Evolutionary conservation across 257 asterid species (phyloP).

Genomic region (Leptodermis oblonga): DNA sequence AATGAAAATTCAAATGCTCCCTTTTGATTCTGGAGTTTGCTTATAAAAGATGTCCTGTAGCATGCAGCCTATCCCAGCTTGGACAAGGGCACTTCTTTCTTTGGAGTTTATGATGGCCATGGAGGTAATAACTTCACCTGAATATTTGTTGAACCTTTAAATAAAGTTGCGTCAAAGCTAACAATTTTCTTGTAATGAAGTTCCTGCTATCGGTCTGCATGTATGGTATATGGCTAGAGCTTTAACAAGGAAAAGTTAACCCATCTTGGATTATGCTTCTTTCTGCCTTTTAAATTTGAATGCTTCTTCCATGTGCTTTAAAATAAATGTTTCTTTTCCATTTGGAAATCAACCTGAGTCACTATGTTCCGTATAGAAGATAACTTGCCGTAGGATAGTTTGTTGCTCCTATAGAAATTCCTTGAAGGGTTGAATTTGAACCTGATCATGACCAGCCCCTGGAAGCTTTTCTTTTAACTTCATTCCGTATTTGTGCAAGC

Average conservation of each 20-base stretch:
- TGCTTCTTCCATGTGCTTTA: background rate
- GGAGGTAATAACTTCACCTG: constrained; percentile 62
- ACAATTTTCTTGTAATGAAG: background rate
- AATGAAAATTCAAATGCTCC: constrained; percentile 6
- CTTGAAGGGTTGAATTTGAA: background rate
- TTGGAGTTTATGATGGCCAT: constrained; percentile 99
- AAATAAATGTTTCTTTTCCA: background rate
- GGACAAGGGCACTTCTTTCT: constrained; percentile 77
- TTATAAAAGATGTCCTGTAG: constrained; percentile 48
- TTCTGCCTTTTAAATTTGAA: background rate
- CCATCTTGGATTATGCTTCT: background rate
- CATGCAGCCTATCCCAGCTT: constrained; percentile 82
- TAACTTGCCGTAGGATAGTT: background rate
- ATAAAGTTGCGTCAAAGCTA: background rate
- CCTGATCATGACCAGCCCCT: background rate
- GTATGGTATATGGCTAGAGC: background rate
- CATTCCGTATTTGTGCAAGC: background rate
- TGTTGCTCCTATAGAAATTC: background rate
- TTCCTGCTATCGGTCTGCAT: background rate
- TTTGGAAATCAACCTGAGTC: background rate
- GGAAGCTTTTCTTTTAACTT: background rate
- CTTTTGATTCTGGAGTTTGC: constrained; percentile 15
- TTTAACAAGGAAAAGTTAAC: background rate
- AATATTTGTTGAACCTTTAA: background rate
- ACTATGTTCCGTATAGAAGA: background rate